Base-by-base conservation (phyloP, 148 eudicot species). In the Cornus kousa region DNA sequence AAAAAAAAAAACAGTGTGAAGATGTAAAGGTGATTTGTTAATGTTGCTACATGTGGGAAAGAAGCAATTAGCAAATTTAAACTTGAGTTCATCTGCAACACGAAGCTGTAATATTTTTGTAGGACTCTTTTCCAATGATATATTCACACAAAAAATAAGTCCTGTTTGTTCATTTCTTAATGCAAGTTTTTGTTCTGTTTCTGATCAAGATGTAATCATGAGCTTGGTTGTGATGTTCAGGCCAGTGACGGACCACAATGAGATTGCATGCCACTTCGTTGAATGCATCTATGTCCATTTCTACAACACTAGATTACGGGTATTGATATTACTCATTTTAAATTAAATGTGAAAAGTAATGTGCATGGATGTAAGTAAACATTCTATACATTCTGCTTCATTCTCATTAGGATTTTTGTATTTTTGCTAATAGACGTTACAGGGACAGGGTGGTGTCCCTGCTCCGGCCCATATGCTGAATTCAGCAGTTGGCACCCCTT, bases 161-260 rank as follows among this genome's bases (percentile, higher is more conserved):
- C 40, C 50, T 55, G 62, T 28, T 72, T 72, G 35, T 33, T 70
- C 71, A 33, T 55, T 74, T 60, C 76, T 37, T 35, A 43, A 33
- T 66, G 73, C 69, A 69, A 71, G 13, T 35, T 33, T 17, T 80
- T 39, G 3, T 60, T 70, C 43, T 59, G 10, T 53, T 62, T 62
- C 24, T 53, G 17, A 19, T 80, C 13, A 20, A 28, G 31, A 65
- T 77, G 55, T 74, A 20, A 74, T 67, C 77, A 55, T 62, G 33
- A 71, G 14, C 31, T 74, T 80, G 35, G 35, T 40, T 55, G 8
- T 71, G 2, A 77, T 70, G 79, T 83, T 78, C 92, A 95, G 99
- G 91, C 97, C 97, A 74, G 78, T 95, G 79, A 86, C 80, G 48
- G 94, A 95, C 81, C 93, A 79, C 80, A 89, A 93, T 81, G 99